Evolutionary conservation across 1,284 basidiomycete genomes (phyloP).

Genomic region (Leccinum subrobustum): DNA sequence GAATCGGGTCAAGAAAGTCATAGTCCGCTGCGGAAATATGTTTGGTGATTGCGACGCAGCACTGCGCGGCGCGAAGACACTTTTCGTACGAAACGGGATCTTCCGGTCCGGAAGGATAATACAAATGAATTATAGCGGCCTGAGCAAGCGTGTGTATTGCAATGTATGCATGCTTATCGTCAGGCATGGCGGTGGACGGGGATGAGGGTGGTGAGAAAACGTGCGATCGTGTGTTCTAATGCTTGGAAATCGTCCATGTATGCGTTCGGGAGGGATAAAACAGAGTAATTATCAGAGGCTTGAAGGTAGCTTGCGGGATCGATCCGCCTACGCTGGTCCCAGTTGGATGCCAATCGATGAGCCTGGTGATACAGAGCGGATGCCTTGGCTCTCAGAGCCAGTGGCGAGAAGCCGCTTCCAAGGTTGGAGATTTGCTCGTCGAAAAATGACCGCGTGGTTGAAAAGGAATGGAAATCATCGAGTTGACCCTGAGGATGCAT

Average conservation of each 20-base stretch:
- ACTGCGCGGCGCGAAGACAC: slow-evolving; percentile 58
- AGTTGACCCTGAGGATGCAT: slow-evolving; percentile 50
- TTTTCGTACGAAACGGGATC: slow-evolving; percentile 63
- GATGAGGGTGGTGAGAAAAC: slow-evolving; percentile 60
- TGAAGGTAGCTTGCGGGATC: slow-evolving; percentile 12
- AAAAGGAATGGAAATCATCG: slow-evolving; percentile 46
- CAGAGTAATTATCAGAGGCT: slow-evolving; percentile 30
- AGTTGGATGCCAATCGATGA: slow-evolving; percentile 54
- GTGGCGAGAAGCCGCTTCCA: slow-evolving; percentile 55
- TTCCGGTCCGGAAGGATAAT: slow-evolving; percentile 58
- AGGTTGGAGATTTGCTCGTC: slow-evolving; percentile 50
- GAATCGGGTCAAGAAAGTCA: slow-evolving; percentile 68
- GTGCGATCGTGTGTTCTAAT: slow-evolving; percentile 60
- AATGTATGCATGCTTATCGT: slow-evolving; percentile 60
- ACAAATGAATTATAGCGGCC: slow-evolving; percentile 65
- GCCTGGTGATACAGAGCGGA: slow-evolving; percentile 72
- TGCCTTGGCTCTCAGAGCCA: slow-evolving; percentile 68
- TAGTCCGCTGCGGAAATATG: slow-evolving; percentile 63
- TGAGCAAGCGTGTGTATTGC: slow-evolving; percentile 65
- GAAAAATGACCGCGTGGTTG: slow-evolving; percentile 62
- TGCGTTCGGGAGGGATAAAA: slow-evolving; percentile 42
- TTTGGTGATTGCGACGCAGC: slow-evolving; percentile 56
- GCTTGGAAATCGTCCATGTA: slow-evolving; percentile 57
- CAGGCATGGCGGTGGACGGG: slow-evolving; percentile 56
- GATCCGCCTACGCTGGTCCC: slow-evolving; percentile 53